Conservation (phyloP, 179 eudicot species). For the Gypsophila paniculata region DNA sequence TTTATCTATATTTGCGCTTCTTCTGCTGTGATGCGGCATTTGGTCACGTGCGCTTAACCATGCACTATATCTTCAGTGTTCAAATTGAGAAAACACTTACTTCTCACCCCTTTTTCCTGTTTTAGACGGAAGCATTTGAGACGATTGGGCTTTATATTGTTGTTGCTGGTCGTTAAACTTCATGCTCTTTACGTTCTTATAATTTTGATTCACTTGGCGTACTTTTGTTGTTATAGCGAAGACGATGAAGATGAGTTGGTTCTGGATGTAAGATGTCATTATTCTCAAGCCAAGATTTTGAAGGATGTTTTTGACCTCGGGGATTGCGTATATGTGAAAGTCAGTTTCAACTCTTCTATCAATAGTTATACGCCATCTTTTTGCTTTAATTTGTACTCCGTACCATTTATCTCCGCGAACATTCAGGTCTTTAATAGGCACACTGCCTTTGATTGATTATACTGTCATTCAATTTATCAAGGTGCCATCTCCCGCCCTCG, state of each 20-base stretch:
- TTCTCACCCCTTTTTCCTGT: no score
- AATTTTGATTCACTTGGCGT: no score
- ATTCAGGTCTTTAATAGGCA: not conserved
- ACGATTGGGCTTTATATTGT: no score
- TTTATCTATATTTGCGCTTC: no score
- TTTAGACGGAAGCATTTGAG: no score
- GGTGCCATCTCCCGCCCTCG: not conserved
- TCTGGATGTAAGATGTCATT: slow-evolving; percentile 65
- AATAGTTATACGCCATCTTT: not conserved
- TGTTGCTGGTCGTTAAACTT: no score
- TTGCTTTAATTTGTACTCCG: not conserved
- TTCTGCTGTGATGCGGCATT: no score
- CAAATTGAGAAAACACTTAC: no score
- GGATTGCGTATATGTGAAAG: slow-evolving; percentile 71
- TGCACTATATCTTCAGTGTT: no score
- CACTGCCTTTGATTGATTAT: not conserved
- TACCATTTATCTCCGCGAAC: not conserved
- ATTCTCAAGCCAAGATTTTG: slow-evolving; percentile 56
- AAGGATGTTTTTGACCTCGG: slow-evolving; percentile 48
- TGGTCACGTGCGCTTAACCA: no score
- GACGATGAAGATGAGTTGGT: slow-evolving; percentile 67
- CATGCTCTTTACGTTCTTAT: no score
- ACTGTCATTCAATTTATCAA: not conserved
- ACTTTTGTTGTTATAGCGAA: slow-evolving; percentile 25
- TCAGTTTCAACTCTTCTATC: slow-evolving; percentile 21